phyloP scores from a whole-genome alignment of 176 grass and related monocot genomes.

The Leersia perrieri region DNA sequence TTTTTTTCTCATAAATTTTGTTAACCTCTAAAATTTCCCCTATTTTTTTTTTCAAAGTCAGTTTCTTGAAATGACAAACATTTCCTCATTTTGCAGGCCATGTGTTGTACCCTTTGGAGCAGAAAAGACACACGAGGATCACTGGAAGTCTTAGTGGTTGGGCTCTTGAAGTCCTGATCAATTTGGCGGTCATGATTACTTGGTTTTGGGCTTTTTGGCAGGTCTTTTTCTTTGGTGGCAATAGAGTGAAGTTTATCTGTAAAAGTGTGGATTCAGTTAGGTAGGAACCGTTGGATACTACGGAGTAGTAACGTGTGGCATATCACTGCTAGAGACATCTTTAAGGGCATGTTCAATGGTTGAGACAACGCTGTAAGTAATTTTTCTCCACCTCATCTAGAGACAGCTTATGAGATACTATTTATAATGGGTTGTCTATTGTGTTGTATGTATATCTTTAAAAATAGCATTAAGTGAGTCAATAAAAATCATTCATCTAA shows the following conservation, averaged over 20 bases:
- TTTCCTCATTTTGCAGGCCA: not conserved
- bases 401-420: too few species aligned
- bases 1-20: not conserved
- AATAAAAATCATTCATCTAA: too few species aligned
- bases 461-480: too few species aligned
- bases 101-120: not conserved
- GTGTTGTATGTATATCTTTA: too few species aligned
- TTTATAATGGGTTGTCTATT: too few species aligned
- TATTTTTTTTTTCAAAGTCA: not conserved
- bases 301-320: not conserved
- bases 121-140: not conserved
- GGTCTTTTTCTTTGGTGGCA: not conserved
- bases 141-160: not conserved
- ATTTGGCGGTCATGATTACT: not conserved
- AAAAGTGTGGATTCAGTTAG: not conserved
- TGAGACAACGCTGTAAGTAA: too few species aligned
- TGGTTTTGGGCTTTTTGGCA: not conserved
- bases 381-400: too few species aligned
- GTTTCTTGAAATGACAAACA: not conserved
- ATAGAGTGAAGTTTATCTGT: not conserved
- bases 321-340: not conserved
- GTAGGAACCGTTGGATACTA: too few species aligned
- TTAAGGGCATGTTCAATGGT: too few species aligned
- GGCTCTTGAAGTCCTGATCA: not conserved
- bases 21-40: not conserved